Percentiles rank a stretch among this genome's conserved stretches.
Conservation (phyloP, 176 grass and related monocot genomes). For the Aegilops longissima region DNA sequence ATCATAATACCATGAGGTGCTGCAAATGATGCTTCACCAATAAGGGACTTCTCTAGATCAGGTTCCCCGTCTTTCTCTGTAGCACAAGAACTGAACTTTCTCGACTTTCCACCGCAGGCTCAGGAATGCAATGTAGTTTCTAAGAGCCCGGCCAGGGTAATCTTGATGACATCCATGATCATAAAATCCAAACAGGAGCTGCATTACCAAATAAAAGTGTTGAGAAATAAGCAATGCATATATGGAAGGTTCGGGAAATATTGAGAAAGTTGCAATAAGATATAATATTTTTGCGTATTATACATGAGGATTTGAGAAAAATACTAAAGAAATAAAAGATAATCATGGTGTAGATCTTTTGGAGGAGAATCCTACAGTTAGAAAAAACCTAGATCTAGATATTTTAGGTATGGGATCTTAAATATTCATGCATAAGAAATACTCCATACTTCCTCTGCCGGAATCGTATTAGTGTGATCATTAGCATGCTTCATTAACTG, state of each 20-base stretch:
- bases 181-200: slow-evolving; percentile 91
- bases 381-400: too few relatives aligned
- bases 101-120: slow-evolving; percentile 58
- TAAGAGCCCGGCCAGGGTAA: slow-evolving; percentile 77
- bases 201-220: neutral
- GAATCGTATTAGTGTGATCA: too few relatives aligned
- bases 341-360: too few relatives aligned
- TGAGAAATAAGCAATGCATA: slow-evolving; percentile 11
- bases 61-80: slow-evolving; percentile 63
- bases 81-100: slow-evolving; percentile 72
- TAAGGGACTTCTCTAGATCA: slow-evolving; percentile 57
- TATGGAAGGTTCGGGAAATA: neutral
- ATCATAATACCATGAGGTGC: slow-evolving; percentile 51
- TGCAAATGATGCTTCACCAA: slow-evolving; percentile 64
- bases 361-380: too few relatives aligned
- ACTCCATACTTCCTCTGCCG: too few relatives aligned
- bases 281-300: neutral
- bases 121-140: slow-evolving; percentile 70
- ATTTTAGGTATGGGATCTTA: too few relatives aligned
- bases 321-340: too few relatives aligned
- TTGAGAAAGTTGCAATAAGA: neutral
- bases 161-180: slow-evolving; percentile 53
- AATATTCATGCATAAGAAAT: too few relatives aligned
- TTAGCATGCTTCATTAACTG: too few relatives aligned
- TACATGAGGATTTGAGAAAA: neutral